Conservation (phyloP, 2,329 filamentous ascomycete genomes). For the Fusarium xyrophilum region DNA sequence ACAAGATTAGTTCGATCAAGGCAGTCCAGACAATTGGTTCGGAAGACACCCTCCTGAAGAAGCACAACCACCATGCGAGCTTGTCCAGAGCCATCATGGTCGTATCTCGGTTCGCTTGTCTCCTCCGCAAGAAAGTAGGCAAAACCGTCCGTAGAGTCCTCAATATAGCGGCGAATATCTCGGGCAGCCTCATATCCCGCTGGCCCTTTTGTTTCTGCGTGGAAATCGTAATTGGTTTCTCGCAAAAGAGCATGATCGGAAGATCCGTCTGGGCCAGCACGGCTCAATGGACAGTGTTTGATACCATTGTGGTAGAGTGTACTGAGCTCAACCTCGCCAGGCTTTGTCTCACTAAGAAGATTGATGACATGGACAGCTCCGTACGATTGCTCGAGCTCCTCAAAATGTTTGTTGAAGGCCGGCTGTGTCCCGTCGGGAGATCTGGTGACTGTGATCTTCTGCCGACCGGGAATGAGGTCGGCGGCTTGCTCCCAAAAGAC, state of each 20-base stretch:
- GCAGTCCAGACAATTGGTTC: conserved; percentile 96
- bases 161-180: conserved; percentile 79
- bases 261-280: conserved; percentile 60
- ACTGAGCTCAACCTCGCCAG: conserved; percentile 84
- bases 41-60: conserved; percentile 93
- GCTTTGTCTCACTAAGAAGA: conserved; percentile 87
- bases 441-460: conserved; percentile 90
- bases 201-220: conserved; percentile 88
- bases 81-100: conserved; percentile 46
- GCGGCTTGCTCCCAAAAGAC: conserved; percentile 97
- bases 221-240: conserved; percentile 93
- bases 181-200: conserved; percentile 90
- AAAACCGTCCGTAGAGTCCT: conserved; percentile 82
- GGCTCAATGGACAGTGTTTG: conserved; percentile 73
- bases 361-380: conserved; percentile 93
- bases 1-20: conserved; percentile 95
- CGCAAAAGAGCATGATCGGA: conserved; percentile 76
- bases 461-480: conserved; percentile 86
- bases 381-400: conserved; percentile 83
- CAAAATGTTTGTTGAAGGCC: conserved; percentile 94
- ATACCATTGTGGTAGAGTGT: conserved; percentile 81
- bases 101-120: conserved; percentile 60
- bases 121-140: conserved; percentile 90
- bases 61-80: conserved; percentile 71
- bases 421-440: conserved; percentile 91